Conservation (phyloP, 2,329 filamentous ascomycete genomes). For the Cytospora leucostoma region DNA sequence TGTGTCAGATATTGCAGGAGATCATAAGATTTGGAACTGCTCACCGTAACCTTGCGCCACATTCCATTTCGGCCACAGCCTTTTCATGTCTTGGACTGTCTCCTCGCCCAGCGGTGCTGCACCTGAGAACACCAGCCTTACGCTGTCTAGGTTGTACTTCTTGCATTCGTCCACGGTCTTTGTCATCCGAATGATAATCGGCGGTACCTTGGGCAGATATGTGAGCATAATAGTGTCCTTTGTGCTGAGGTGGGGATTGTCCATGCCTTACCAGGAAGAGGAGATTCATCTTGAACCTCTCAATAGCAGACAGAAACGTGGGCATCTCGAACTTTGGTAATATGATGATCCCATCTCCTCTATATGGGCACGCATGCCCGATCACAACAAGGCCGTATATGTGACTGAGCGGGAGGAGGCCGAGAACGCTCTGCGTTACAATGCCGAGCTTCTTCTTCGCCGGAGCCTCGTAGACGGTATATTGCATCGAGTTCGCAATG, state of each 20-base stretch:
- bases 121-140: slow-evolving; percentile 68
- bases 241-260: not conserved
- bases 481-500: slow-evolving; percentile 73
- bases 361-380: slow-evolving; percentile 63
- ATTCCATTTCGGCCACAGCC: slow-evolving; percentile 61
- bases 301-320: slow-evolving; percentile 61
- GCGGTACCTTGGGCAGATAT: slow-evolving; percentile 59
- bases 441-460: slow-evolving; percentile 41
- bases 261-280: slow-evolving; percentile 60
- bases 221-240: slow-evolving; percentile 4
- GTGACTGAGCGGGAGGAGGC: slow-evolving; percentile 77
- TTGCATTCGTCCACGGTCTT: slow-evolving; percentile 62
- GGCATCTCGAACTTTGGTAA: slow-evolving; percentile 73
- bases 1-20: not conserved
- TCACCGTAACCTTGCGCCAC: slow-evolving; percentile 72
- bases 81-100: slow-evolving; percentile 64
- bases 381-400: slow-evolving; percentile 78
- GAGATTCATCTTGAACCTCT: slow-evolving; percentile 65
- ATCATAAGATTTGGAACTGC: slow-evolving; percentile 17
- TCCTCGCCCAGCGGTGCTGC: slow-evolving; percentile 78
- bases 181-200: slow-evolving; percentile 76
- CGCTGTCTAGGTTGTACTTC: slow-evolving; percentile 71
- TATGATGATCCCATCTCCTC: slow-evolving; percentile 71
- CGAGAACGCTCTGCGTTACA: slow-evolving; percentile 54
- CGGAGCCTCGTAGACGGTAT: slow-evolving; percentile 47